Conservation (phyloP, 352 stramenopile species). For the Phytophthora tubulina region DNA sequence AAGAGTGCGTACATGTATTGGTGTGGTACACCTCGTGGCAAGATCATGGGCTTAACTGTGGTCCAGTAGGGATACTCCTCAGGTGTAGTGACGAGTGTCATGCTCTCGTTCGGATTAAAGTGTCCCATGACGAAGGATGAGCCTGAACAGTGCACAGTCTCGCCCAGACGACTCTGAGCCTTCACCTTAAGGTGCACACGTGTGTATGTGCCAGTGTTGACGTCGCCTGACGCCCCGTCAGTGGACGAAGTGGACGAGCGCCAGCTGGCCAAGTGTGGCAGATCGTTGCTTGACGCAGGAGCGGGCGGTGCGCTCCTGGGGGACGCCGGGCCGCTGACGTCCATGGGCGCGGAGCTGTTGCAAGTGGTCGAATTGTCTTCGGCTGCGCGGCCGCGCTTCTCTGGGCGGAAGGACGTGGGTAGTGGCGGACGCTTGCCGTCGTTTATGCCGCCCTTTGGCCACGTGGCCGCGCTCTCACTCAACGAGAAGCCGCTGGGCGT, state of each 20-base stretch:
- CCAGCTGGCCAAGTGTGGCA: constrained; percentile 52
- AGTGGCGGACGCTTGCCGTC: constrained; percentile 64
- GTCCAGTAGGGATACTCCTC: constrained; percentile 97
- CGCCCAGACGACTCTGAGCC: constrained; percentile 74
- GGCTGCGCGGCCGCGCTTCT: constrained; percentile 55
- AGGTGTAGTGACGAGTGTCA: constrained; percentile 96
- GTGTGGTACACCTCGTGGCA: constrained; percentile 84
- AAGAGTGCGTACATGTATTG: constrained; percentile 94
- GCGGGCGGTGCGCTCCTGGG: neutral
- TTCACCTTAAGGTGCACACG: constrained; percentile 80
- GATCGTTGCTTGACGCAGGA: constrained; percentile 15
- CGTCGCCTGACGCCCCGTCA: constrained; percentile 54
- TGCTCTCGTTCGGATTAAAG: constrained; percentile 89
- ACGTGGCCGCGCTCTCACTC: constrained; percentile 39
- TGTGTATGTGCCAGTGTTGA: constrained; percentile 87
- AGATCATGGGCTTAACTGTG: constrained; percentile 93
- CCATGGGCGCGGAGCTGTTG: constrained; percentile 10
- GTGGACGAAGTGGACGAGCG: constrained; percentile 42
- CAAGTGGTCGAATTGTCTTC: constrained; percentile 15
- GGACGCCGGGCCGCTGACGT: constrained; percentile 23
- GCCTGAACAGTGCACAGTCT: constrained; percentile 82
- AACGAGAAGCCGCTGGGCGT: constrained; percentile 23
- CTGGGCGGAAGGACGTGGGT: constrained; percentile 49
- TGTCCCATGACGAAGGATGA: constrained; percentile 89
- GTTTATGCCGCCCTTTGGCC: constrained; percentile 35